Percentiles rank a stretch among this genome's conserved stretches.
phyloP scores from a whole-genome alignment of 2,329 filamentous ascomycete species.

The Fusarium caatingaense region DNA sequence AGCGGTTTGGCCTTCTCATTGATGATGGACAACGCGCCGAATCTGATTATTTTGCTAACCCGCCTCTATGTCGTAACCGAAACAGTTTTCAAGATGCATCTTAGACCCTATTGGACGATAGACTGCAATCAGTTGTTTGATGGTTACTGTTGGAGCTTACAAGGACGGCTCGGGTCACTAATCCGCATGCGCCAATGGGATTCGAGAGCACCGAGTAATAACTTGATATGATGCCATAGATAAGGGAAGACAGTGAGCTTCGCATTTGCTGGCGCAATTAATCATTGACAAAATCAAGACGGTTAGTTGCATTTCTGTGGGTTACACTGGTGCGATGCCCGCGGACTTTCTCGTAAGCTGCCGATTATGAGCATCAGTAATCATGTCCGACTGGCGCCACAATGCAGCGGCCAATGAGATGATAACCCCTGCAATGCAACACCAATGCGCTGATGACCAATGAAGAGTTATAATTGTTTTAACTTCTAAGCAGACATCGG shows the following conservation, averaged over 20 bases:
- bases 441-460: background rate
- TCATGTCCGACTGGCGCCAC: background rate
- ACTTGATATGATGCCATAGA: background rate
- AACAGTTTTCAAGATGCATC: background rate
- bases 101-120: background rate
- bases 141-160: background rate
- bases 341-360: background rate
- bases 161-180: background rate
- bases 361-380: background rate
- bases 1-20: background rate
- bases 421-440: background rate
- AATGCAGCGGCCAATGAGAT: background rate
- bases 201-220: fast-evolving
- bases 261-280: background rate
- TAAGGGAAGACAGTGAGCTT: background rate
- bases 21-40: background rate
- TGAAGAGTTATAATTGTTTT: too few species aligned
- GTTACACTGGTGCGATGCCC: background rate
- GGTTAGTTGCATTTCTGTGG: background rate
- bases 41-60: background rate
- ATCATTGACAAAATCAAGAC: background rate
- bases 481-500: background rate
- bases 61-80: background rate
- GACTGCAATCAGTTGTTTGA: fast-evolving
- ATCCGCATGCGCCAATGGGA: background rate